Conservation (phyloP, 495 filamentous ascomycete species). For the Bathelium albidoporum region DNA sequence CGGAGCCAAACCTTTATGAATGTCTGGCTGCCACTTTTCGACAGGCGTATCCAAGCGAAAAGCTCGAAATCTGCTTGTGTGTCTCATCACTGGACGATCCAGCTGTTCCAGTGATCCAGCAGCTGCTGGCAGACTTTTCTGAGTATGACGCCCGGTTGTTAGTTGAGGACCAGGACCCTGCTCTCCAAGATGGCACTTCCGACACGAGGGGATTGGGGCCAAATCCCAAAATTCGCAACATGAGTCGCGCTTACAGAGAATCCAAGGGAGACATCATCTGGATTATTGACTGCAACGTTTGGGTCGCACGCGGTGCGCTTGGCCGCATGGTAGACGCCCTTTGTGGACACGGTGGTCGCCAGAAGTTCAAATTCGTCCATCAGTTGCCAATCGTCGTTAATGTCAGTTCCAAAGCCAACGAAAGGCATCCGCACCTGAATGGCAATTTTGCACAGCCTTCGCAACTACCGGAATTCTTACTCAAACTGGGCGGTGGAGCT, state of each 20-base stretch:
- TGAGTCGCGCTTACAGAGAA: slow-evolving; percentile 92
- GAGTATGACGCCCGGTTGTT: slow-evolving; percentile 62
- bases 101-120: slow-evolving; percentile 60
- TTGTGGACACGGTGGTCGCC: slow-evolving; percentile 48
- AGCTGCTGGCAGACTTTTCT: slow-evolving; percentile 60
- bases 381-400: slow-evolving; percentile 85
- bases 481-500: slow-evolving; percentile 56
- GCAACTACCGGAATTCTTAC: background rate
- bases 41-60: slow-evolving; percentile 67
- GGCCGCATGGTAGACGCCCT: slow-evolving; percentile 82
- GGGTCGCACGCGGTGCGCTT: slow-evolving; percentile 69
- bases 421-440: background rate
- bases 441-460: background rate
- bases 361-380: slow-evolving; percentile 88
- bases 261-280: slow-evolving; percentile 86
- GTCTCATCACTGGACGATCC: slow-evolving; percentile 69
- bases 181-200: slow-evolving; percentile 40
- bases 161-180: slow-evolving; percentile 81
- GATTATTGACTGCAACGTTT: slow-evolving; percentile 95
- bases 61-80: slow-evolving; percentile 75
- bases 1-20: slow-evolving; percentile 82
- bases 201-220: slow-evolving; percentile 51
- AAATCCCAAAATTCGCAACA: slow-evolving; percentile 96
- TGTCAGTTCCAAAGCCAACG: slow-evolving; percentile 29
- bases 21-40: slow-evolving; percentile 85